A percentile compares a stretch with the other conserved stretches of the same genome.
These are phyloP conservation scores for Geranium brycei DNA, from an alignment of 345 rosid species.

Conservation along the genomic window DNA sequence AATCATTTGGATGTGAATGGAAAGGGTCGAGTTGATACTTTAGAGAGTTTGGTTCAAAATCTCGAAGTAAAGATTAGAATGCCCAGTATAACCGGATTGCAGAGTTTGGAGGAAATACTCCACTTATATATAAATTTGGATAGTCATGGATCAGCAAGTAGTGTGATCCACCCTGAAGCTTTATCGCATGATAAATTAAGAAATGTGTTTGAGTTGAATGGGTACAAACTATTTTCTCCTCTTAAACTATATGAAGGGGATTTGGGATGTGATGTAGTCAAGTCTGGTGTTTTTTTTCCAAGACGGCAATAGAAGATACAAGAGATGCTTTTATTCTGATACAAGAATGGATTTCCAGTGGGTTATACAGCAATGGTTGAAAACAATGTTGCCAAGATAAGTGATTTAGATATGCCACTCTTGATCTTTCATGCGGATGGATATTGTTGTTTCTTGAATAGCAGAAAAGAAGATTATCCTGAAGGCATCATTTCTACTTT, in stretches of 20 bases:
- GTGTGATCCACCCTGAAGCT: slow-evolving; percentile 13
- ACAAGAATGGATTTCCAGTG: slow-evolving; percentile 23
- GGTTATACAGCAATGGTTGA: slow-evolving; percentile 24
- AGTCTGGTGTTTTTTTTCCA: slow-evolving; percentile 25
- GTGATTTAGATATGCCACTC: slow-evolving; percentile 15
- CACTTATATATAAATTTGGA: slow-evolving; percentile 15
- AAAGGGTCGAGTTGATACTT: slow-evolving; percentile 7
- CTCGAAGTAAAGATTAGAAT: slow-evolving; percentile 17
- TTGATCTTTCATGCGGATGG: slow-evolving; percentile 29
- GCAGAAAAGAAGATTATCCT: slow-evolving; percentile 10
- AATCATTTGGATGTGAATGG: too few relatives aligned
- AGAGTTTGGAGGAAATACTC: slow-evolving; percentile 27
- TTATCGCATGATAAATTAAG: slow-evolving; percentile 19
- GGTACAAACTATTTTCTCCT: slow-evolving; percentile 28
- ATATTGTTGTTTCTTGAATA: slow-evolving; percentile 20
- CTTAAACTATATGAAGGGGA: slow-evolving; percentile 7
- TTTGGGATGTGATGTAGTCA: slow-evolving; percentile 17
- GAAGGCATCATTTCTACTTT: slow-evolving; percentile 9
- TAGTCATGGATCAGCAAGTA: slow-evolving; percentile 4
- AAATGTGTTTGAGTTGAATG: slow-evolving; percentile 21
- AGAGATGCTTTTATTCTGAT: slow-evolving; percentile 33
- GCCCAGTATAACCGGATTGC: slow-evolving; percentile 17
- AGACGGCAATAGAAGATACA: slow-evolving; percentile 21
- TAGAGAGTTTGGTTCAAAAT: slow-evolving; percentile 19
- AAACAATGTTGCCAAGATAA: slow-evolving; percentile 3